Evolutionary conservation across 805 yeast genomes (phyloP), one percentile per base, ranked within the genome.

Genomic region (Torulaspora maleeae): DNA sequence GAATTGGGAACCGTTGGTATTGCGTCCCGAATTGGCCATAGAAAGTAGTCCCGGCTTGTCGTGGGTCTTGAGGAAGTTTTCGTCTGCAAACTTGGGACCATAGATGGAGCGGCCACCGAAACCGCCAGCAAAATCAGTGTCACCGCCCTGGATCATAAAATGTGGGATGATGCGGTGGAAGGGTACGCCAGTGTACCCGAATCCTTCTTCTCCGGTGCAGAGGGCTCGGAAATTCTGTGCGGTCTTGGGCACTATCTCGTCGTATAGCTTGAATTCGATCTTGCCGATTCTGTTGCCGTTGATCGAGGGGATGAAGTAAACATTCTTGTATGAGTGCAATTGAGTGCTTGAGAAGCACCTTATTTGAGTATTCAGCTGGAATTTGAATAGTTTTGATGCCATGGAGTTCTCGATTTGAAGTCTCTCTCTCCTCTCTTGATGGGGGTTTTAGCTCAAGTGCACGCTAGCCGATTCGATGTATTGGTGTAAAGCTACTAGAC

Each of bases 1-100:
- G 66, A 90, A 90, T 70, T 89, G 97, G 28, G 96, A 88, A 16
- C 96, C 96, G 65, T 89, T 89, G 68, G 90, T 83, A 69, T 83
- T 73, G 51, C 64, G 78, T 54, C 91, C 91, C 27, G 88, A 82
- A 58, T 83, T 83, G 55, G 91, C 91, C 91, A 83, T 83, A 2
- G 87, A 81, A 56, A 83, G 64, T 57, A 77, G 68, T 63, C 84
- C 85, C 47, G 83, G 82, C 58, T 78, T 78, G 63, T 77, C 80
- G 64, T 83, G 89, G 68, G 76, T 82, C 59, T 82, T 68, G 17
- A 63, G 60, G 60, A 83, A 83, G 70, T 82, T 81, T 63, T 83
- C 88, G 60, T 83, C 89, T 27, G 71, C 73, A 59, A 83, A 83
- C 61, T 73, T 77, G 55, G 68, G 71, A 39, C 89, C 89, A 59